Evolutionary conservation across 164 flowering plant species (phyloP).

Genomic region (Amborella trichopoda): DNA sequence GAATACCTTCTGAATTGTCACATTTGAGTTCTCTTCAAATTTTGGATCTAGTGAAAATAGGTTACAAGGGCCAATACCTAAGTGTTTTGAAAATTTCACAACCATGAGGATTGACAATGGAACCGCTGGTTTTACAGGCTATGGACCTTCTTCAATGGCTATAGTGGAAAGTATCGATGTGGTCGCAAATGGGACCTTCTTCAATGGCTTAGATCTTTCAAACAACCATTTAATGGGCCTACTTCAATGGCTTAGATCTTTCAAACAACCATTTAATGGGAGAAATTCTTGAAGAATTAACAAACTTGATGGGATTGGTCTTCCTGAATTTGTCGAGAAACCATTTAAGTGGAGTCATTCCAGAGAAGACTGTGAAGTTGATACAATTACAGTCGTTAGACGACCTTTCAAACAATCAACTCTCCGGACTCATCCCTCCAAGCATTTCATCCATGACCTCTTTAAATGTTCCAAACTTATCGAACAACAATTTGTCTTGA

Average conservation of each 20-base stretch:
- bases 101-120: background rate
- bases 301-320: no score
- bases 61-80: conserved; percentile 15
- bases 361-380: background rate
- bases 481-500: no score
- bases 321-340: background rate
- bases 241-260: background rate
- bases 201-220: background rate
- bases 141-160: background rate
- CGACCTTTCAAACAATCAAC: conserved; percentile 10
- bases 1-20: conserved; percentile 10
- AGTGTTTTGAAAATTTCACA: conserved; percentile 14
- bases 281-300: background rate
- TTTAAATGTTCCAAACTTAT: no score
- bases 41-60: conserved; percentile 16
- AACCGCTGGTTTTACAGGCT: no score
- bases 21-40: conserved; percentile 7
- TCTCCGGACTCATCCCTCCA: conserved; percentile 11
- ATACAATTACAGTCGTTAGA: conserved; percentile 1
- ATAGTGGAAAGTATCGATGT: background rate
- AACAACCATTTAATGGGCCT: no score
- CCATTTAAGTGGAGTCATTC: no score
- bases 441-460: no score
- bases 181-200: background rate
- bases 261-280: background rate